Conservation (phyloP, 1,139 yeast genomes). For the Scheffersomyces segobiensis region DNA sequence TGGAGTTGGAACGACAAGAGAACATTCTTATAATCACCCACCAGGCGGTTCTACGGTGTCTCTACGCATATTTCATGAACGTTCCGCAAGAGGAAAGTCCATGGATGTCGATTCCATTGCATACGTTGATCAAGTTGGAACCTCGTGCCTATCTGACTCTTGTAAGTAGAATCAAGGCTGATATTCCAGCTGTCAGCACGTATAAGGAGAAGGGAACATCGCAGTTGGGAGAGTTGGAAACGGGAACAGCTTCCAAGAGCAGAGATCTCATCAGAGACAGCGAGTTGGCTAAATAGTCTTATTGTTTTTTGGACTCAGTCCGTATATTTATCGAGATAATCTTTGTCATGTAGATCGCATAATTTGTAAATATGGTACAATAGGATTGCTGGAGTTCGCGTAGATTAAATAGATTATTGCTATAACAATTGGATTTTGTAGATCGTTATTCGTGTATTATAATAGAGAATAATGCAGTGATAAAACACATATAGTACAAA, state of each 20-base stretch:
- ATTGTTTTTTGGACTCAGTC: not conserved
- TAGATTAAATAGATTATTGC: not conserved
- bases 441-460: not conserved
- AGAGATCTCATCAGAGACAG: constrained; percentile 43
- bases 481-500: not conserved
- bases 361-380: not conserved
- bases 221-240: constrained; percentile 61
- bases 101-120: constrained; percentile 98
- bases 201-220: constrained; percentile 93
- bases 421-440: not conserved
- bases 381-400: not conserved
- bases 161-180: constrained; percentile 88
- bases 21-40: constrained; percentile 94
- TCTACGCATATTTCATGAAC: constrained; percentile 97
- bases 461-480: not conserved
- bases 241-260: constrained; percentile 32
- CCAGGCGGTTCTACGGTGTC: constrained; percentile 94
- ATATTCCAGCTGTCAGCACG: constrained; percentile 96
- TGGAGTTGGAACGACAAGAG: constrained; percentile 97
- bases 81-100: constrained; percentile 97
- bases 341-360: not conserved
- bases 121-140: constrained; percentile 88
- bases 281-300: constrained; percentile 8
- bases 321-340: not conserved
- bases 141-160: constrained; percentile 90